A percentile compares a stretch with the other conserved stretches of the same genome.
These are phyloP conservation scores for Desmodesmus armatus DNA, from an alignment of 139 green algal species.

Conservation along the genomic window DNA sequence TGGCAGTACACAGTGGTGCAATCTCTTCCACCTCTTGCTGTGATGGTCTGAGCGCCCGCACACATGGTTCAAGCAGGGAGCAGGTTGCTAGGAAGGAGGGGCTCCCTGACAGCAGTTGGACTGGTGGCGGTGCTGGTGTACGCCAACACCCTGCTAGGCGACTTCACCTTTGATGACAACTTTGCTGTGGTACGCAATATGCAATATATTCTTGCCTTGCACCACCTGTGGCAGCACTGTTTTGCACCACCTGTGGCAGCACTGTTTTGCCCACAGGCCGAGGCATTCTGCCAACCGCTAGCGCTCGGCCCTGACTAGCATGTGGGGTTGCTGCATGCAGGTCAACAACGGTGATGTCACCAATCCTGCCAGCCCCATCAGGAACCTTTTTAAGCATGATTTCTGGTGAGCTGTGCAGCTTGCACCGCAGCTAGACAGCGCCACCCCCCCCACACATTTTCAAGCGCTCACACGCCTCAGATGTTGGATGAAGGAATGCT, in stretches of 20 bases:
- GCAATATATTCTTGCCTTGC: no score
- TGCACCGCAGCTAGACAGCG: no score
- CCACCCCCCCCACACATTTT: background rate
- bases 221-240: no score
- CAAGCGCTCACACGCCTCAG: background rate
- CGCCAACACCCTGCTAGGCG: conserved; percentile 68
- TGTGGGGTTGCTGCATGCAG: conserved; percentile 47
- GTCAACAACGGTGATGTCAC: conserved; percentile 76
- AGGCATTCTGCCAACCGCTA: no score
- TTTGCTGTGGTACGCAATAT: conserved; percentile 78
- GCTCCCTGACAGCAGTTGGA: background rate
- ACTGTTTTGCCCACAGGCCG: no score
- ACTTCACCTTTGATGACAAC: conserved; percentile 83
- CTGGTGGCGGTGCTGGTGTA: conserved; percentile 16
- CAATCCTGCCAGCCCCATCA: conserved; percentile 53
- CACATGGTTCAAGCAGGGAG: background rate
- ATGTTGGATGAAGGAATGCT: background rate
- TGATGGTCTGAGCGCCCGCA: background rate
- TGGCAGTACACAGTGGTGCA: no score
- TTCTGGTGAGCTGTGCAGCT: conserved; percentile 70
- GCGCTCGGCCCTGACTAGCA: background rate
- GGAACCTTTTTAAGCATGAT: conserved; percentile 66
- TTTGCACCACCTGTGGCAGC: no score
- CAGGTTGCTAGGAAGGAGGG: background rate
- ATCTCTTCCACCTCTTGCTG: no score